Conservation (phyloP, 1,284 basidiomycete species). For the Pseudozyma thailandica region DNA sequence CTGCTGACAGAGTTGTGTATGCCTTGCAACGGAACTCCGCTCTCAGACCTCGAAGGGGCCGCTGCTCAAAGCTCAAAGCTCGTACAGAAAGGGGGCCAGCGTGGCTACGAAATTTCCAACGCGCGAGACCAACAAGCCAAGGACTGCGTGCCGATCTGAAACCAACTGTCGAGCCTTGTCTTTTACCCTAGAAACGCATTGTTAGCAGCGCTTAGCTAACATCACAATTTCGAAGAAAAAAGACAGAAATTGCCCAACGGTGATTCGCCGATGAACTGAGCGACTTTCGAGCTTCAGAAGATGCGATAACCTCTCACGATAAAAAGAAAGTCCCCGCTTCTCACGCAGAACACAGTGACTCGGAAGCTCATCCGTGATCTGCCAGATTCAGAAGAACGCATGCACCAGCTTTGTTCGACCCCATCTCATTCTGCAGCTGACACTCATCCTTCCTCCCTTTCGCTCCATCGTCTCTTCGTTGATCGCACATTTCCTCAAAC, state of each 20-base stretch:
- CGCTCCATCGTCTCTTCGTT: background rate
- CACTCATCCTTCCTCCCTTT: background rate
- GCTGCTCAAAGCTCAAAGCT: background rate
- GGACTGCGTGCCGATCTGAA: constrained; percentile 7
- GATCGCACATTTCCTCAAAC: background rate
- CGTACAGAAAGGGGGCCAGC: constrained; percentile 15
- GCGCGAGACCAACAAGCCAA: constrained; percentile 8
- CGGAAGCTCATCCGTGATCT: constrained; percentile 21
- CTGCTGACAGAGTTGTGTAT: background rate
- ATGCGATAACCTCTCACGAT: constrained; percentile 2
- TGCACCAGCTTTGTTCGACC: constrained; percentile 1
- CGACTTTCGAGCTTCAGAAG: background rate
- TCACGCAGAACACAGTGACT: constrained; percentile 18
- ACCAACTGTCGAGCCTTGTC: too few species aligned
- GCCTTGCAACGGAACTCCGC: constrained; percentile 33
- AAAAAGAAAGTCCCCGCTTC: constrained; percentile 20
- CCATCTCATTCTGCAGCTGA: background rate
- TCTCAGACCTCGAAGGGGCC: background rate
- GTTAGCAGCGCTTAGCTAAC: constrained; percentile 1
- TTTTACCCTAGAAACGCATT: background rate
- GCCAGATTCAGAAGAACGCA: constrained; percentile 8
- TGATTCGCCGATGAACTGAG: constrained; percentile 42
- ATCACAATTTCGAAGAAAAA: background rate
- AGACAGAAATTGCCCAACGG: too few species aligned
- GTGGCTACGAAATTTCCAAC: constrained; percentile 5